Evolutionary conservation across 2,329 filamentous ascomycete genomes (phyloP).

Genomic region (Xylaria sp.): DNA sequence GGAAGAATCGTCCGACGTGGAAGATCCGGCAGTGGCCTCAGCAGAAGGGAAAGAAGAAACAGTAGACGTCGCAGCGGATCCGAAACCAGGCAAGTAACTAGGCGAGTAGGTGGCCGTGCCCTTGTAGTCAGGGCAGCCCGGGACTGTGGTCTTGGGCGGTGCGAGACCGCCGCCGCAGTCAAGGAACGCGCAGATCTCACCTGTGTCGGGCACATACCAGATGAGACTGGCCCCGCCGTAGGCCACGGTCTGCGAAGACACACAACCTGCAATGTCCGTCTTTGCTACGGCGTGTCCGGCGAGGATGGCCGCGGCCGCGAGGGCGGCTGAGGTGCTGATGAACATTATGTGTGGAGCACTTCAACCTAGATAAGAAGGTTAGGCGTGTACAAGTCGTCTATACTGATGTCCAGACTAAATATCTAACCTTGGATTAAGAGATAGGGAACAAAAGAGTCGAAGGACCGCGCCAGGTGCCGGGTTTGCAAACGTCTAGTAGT

Average conservation of each 20-base stretch:
- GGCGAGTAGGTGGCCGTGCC: constrained; percentile 67
- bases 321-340: constrained; percentile 18
- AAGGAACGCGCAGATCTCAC: constrained; percentile 71
- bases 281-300: constrained; percentile 53
- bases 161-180: constrained; percentile 76
- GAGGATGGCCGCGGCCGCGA: constrained; percentile 40
- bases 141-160: constrained; percentile 71
- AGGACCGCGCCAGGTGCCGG: neutral
- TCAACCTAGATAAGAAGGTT: neutral
- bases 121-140: constrained; percentile 67
- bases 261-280: constrained; percentile 61
- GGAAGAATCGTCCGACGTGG: constrained; percentile 16
- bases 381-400: neutral
- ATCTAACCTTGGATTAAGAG: neutral
- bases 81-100: constrained; percentile 57
- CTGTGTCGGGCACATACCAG: constrained; percentile 71
- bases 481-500: neutral
- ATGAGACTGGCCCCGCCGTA: constrained; percentile 59
- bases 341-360: constrained; percentile 33
- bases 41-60: constrained; percentile 25
- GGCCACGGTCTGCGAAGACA: constrained; percentile 51
- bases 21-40: constrained; percentile 17
- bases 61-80: constrained; percentile 31
- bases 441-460: neutral
- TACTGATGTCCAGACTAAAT: neutral